A percentile compares a stretch with the other conserved stretches of the same genome.
These are phyloP conservation scores for Zygotorulaspora florentina DNA, from an alignment of 805 yeast species.

Conservation along the genomic window DNA sequence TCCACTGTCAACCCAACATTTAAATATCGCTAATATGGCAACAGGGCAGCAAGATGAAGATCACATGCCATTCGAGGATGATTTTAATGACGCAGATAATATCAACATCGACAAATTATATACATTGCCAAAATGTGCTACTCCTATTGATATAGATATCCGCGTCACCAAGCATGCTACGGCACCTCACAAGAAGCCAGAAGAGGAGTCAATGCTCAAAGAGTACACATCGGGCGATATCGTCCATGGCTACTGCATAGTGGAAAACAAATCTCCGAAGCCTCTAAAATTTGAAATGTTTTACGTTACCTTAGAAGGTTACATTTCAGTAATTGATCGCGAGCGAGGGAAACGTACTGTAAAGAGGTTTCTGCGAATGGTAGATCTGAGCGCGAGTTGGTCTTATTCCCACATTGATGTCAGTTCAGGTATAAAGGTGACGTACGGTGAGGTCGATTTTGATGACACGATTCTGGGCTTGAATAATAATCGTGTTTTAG, in stretches of 20 bases:
- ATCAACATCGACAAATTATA: constrained; percentile 51
- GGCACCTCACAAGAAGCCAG: constrained; percentile 41
- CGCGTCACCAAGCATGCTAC: constrained; percentile 51
- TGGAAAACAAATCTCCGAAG: constrained; percentile 44
- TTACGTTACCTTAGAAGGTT: constrained; percentile 47
- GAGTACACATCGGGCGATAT: constrained; percentile 68
- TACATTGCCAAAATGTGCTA: constrained; percentile 41
- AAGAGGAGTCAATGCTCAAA: constrained; percentile 44
- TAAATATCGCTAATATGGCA: constrained; percentile 6
- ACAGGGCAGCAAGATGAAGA: constrained; percentile 5
- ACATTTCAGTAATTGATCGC: constrained; percentile 33
- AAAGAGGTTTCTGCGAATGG: constrained; percentile 55
- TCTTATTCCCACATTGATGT: constrained; percentile 51
- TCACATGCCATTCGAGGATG: constrained; percentile 28
- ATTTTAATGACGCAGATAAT: constrained; percentile 38
- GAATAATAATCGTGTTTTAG: constrained; percentile 45
- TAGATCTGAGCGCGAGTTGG: constrained; percentile 53
- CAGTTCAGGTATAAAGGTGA: constrained; percentile 48
- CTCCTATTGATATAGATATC: constrained; percentile 48
- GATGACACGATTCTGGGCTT: constrained; percentile 51
- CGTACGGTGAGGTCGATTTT: constrained; percentile 41
- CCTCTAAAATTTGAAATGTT: constrained; percentile 61
- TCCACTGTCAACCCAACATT: constrained; percentile 21
- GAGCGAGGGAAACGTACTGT: constrained; percentile 34
- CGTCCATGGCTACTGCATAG: constrained; percentile 53